Evolutionary conservation across 2,329 filamentous ascomycete species (phyloP).

Genomic region (Aspergillus phoenicis): DNA sequence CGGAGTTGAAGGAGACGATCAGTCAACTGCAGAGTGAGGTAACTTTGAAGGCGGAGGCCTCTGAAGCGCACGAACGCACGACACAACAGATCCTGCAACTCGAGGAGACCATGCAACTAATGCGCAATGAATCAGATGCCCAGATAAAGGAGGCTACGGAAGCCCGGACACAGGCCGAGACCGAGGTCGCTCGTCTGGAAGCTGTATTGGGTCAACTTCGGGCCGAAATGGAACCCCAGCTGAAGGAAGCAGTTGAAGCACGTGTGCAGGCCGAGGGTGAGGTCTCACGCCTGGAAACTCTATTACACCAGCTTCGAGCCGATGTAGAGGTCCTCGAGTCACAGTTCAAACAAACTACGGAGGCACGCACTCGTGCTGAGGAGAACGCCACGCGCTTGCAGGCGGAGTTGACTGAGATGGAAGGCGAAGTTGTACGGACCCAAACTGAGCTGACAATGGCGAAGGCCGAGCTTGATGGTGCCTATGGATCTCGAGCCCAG

Average conservation of each 20-base stretch:
- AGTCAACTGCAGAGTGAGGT: constrained; percentile 36
- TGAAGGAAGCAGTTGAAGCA: constrained; percentile 26
- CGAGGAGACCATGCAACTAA: constrained; percentile 28
- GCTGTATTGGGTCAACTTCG: constrained; percentile 34
- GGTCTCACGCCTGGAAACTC: constrained; percentile 23
- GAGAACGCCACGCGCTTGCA: constrained; percentile 46
- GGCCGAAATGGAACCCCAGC: constrained; percentile 13
- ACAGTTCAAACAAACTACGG: constrained; percentile 31
- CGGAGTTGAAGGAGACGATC: constrained; percentile 32
- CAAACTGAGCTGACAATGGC: constrained; percentile 86
- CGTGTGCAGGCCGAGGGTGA: constrained; percentile 25
- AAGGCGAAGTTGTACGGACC: constrained; percentile 65
- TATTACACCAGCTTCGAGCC: constrained; percentile 36
- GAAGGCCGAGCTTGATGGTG: constrained; percentile 86
- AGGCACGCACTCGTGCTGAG: constrained; percentile 37
- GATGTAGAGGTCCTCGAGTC: constrained; percentile 38
- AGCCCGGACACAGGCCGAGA: constrained; percentile 16
- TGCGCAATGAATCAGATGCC: constrained; percentile 26
- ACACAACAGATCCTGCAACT: constrained; percentile 32
- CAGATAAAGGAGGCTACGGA: constrained; percentile 25
- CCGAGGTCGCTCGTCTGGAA: constrained; percentile 23
- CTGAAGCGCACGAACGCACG: constrained; percentile 31
- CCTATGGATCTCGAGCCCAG: constrained; percentile 77
- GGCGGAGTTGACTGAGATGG: constrained; percentile 56
- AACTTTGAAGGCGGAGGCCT: constrained; percentile 19